Evolutionary conservation across 176 grass and related monocot genomes (phyloP), one percentile per base, ranked within the genome.

Genomic region (Olyra latifolia): DNA sequence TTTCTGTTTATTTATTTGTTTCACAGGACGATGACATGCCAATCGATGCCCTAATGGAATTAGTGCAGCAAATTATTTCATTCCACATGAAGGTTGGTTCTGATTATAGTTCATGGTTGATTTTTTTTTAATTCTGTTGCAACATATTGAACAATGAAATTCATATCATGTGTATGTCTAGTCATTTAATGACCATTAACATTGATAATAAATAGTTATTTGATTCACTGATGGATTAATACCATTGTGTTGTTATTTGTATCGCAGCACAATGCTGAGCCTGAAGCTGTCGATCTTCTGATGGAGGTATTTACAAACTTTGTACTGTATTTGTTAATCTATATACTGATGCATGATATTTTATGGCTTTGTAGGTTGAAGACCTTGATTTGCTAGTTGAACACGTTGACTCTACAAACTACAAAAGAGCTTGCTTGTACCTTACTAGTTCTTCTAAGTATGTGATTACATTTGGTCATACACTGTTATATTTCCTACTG

Each of bases 51-150:
- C 79, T 99, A 57, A 99, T 99, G 96, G 96, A 93, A 83, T 71
- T 99, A 35, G 96, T 99, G 69, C 96, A 99, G 71, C 96, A 99
- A 87, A 99, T 99, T 86, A 76, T 95, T 84, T 94, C 93, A 29
- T 99, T 99, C 77, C 96, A 99, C 88, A 99, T 95, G 96, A 95
- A 99, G 92, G 96, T 99, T 86, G 23, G 64, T 81, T 75, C 56
- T 35, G 13, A 50, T 80, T 74, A 48, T 12, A 56, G 12, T 58
- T 45, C 17, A 27, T 41, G 6, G 15, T 56, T 59, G 22, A 23
- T 64, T 72, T 20, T 29, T 72, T 17, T 35, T 63, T 50, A n/a
- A 29, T 69, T 43, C 22, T 71, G 6, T 43, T 53, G 17, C 14
- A 54, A 39, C 45, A 62, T 23, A 2, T 78, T 80, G 61, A 81